Evolutionary conservation across 495 filamentous ascomycete species (phyloP), one percentile per base, ranked within the genome.

Genomic region (Tuber borchii): DNA sequence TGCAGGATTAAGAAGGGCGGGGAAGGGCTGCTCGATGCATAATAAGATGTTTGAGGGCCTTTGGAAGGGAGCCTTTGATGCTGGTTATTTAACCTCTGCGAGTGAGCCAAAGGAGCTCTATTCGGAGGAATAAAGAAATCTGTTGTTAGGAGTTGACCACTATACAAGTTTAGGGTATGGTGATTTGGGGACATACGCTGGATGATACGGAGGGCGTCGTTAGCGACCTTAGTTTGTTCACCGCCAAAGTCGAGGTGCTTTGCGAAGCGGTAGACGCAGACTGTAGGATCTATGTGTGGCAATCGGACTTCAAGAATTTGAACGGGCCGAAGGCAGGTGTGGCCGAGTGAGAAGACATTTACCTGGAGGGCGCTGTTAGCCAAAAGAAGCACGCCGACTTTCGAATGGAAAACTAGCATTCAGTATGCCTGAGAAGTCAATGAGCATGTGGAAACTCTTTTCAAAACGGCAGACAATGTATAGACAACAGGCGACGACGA

Each of bases 291-390:
- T 44, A 85, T 80, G 69, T 88, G 77, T 81, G 90, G 90, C 12
- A 95, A 86, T 34, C 89, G 88, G 46, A 90, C 88, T 73, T 93
- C 86, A 44, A 97, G 86, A 17, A 88, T 88, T 79, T 94, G 95
- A 83, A 89, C 73, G 14, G 83, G 76, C 56, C 83, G 83, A 26
- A 83, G 77, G 83, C 91, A 98, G 37, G 90, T 90, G 51, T 91
- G 89, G 46, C 95, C 95, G 45, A 99, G 89, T 65, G 92, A 90
- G 84, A 96, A 99, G 26, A 98, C 95, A 77, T 97, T 97, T 73
- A 93, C 87, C 88, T 94, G n/a, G 20, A 75, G 31, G 34, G 12
- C 31, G 16, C 56, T 34, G 26, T 65, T 34, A 65, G 26, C 56
- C 14, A 65, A 65, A 34, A n/a, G 14, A 31, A 65, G 31, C 4